Evolutionary conservation across 768 basidiomycete genomes (phyloP).

Genomic region (Xerocomus spinulosus): DNA sequence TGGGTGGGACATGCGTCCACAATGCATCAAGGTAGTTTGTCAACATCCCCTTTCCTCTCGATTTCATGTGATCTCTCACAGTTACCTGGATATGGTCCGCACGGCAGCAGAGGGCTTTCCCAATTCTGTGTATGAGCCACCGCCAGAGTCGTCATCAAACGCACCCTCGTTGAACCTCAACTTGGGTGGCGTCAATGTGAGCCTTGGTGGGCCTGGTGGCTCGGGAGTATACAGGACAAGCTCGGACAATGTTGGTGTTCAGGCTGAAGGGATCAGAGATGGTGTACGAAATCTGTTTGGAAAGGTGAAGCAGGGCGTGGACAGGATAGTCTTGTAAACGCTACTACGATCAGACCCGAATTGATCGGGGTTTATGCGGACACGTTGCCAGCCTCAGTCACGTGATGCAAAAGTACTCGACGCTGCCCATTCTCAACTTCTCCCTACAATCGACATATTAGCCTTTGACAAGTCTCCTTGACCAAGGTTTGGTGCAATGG

Average conservation of each 20-base stretch:
- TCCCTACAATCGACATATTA: neutral
- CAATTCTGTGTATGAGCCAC: conserved; percentile 65
- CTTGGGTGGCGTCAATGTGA: conserved; percentile 88
- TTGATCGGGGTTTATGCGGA: conserved; percentile 3
- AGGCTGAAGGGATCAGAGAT: conserved; percentile 85
- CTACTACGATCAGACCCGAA: neutral
- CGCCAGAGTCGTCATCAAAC: conserved; percentile 65
- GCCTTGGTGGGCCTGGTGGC: conserved; percentile 81
- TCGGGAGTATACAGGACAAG: conserved; percentile 83
- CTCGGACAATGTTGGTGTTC: conserved; percentile 66
- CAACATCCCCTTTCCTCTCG: neutral
- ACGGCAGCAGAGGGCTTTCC: conserved; percentile 62
- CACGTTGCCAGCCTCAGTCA: conserved; percentile 27
- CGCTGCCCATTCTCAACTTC: neutral
- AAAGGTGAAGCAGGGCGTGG: conserved; percentile 84
- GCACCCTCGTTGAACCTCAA: conserved; percentile 86
- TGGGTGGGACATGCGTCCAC: conserved; percentile 94
- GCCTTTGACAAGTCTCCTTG: neutral
- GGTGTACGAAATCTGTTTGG: conserved; percentile 85
- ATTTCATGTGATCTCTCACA: conserved; percentile 28
- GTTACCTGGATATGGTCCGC: conserved; percentile 87
- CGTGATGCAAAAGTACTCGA: conserved; percentile 13
- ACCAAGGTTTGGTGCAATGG: conserved; percentile 45
- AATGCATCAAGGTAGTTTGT: conserved; percentile 80
- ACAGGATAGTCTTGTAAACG: conserved; percentile 42